These are phyloP conservation scores for Lasiodiplodia citricola DNA, from an alignment of 2,329 filamentous ascomycete genomes.

Conservation along the genomic window DNA sequence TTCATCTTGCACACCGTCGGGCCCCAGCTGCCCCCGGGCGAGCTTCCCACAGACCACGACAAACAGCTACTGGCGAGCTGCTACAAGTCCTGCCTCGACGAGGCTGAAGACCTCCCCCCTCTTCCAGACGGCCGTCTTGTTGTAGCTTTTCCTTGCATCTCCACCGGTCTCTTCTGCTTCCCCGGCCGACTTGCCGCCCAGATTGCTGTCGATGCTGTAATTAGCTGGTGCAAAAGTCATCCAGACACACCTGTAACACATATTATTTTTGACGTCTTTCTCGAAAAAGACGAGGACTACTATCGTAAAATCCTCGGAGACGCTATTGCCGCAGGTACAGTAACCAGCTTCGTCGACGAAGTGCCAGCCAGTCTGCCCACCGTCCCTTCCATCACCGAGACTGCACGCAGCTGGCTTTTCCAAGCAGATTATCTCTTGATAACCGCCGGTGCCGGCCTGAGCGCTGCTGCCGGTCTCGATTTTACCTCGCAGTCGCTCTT, in stretches of 20 bases:
- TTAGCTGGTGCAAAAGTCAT: conserved; percentile 37
- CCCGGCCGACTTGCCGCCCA: conserved; percentile 36
- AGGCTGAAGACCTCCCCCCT: conserved; percentile 34
- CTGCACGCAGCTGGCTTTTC: conserved; percentile 33
- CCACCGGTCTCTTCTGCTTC: conserved; percentile 45
- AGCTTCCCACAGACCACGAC: conserved; percentile 31
- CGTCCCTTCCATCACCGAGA: background rate
- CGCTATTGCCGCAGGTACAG: background rate
- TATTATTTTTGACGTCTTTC: conserved; percentile 43
- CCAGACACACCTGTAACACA: conserved; percentile 37
- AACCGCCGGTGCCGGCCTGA: conserved; percentile 43
- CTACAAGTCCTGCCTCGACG: conserved; percentile 39
- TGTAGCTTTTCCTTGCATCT: conserved; percentile 43
- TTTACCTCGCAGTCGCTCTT: conserved; percentile 41
- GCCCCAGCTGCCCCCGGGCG: conserved; percentile 37
- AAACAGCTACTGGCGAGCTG: conserved; percentile 36
- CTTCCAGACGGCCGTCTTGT: conserved; percentile 35
- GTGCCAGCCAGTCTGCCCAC: background rate
- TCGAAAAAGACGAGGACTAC: conserved; percentile 34
- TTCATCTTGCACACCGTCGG: conserved; percentile 45
- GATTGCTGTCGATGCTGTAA: conserved; percentile 37
- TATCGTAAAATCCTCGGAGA: conserved; percentile 31
- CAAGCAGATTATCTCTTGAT: conserved; percentile 37
- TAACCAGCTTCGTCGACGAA: background rate
- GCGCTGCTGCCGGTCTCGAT: conserved; percentile 42